Base-by-base conservation (phyloP, 345 rosid species). In the Toxicodendron radicans region DNA sequence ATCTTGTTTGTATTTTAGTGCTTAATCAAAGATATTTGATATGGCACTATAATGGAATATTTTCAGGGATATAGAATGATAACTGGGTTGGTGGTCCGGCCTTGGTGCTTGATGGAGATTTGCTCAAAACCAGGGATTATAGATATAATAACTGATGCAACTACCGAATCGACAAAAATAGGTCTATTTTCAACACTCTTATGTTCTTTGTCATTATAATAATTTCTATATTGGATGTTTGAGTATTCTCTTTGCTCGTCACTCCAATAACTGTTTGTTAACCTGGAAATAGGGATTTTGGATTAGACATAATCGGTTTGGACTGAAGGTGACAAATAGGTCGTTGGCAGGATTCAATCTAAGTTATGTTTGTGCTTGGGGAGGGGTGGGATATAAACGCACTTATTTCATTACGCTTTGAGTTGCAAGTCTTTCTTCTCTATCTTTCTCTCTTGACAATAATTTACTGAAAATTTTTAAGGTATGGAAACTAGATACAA, bases 101-200 rank as follows among this genome's bases (percentile, higher is more conserved):
- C 85, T 63, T 95, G 99, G 99, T 90, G 94, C 77, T 86, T 92
- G 74, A 80, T 85, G 83, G 97, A 92, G 80, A 81, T 95, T 57
- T 86, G 91, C 84, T 79, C 97, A 56, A 91, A 88, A 81, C 87
- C 80, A 64, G 97, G 92, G 81, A 88, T 95, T 35, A 78, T 93
- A 63, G 80, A 83, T 72, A 83, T 73, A 32, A 84, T 91, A 63
- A 90, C 90, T 43, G 94, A 87, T 78, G 84, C 97, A 69, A 68
- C 81, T 45, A 75, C 78, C 32, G 99, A 95, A 82, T 83, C 87
- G 56, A 80, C 89, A 52, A 95, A 92, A 85, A 83, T 86, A 87
- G 97, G 99, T 95, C 38, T 33, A 10, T 78, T 20, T 59, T 35
- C 9, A 32, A 3, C 33, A 10, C 32, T 32, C 32, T 17, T 30